Evolutionary conservation across 2,329 filamentous ascomycete species (phyloP), one percentile per base, ranked within the genome.

Genomic region (Colletotrichum sp.): DNA sequence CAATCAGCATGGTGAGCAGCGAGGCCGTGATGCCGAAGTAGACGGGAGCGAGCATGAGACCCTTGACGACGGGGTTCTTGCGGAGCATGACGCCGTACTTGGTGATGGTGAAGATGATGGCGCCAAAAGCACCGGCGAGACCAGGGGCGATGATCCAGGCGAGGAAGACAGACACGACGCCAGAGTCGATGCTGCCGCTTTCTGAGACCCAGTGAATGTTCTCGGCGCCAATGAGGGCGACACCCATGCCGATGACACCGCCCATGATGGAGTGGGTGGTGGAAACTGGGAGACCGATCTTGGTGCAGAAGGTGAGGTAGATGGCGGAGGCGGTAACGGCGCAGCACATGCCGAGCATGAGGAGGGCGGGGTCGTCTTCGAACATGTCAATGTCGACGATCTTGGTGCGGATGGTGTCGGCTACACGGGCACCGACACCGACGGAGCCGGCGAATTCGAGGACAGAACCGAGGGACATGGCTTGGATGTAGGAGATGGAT

Each of bases 21-120:
- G 72, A 86, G 16, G 88, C 87, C 1, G 91, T 91, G 59, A 92
- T 79, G 80, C 86, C 89, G 79, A 92, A 92, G 84, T 91, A 92
- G 72, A 92, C 76, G 18, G 91, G 91, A 1, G 92, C 87, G 8
- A 83, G 82, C 55, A 83, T 75, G 77, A 87, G 84, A 70, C 85
- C 86, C 75, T 82, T 84, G 78, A 83, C 83, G 36, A 86, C 84
- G 3, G 86, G 86, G 76, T 87, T 84, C 15, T 78, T 81, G n/a
- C 86, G 84, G 52, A 83, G 80, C 80, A 88, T 84, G 30, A 88
- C 85, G 60, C 82, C 82, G 64, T 85, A 86, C 76, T 88, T 87
- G 63, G 85, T 87, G 75, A 86, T 79, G 12, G 83, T 77, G 80
- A 88, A 88, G 73, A 88, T 84, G 73, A 87, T 84, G 8, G 87